These are phyloP conservation scores for Neoarthrinium moseri DNA, from an alignment of 2,329 filamentous ascomycete genomes.

Conservation along the genomic window DNA sequence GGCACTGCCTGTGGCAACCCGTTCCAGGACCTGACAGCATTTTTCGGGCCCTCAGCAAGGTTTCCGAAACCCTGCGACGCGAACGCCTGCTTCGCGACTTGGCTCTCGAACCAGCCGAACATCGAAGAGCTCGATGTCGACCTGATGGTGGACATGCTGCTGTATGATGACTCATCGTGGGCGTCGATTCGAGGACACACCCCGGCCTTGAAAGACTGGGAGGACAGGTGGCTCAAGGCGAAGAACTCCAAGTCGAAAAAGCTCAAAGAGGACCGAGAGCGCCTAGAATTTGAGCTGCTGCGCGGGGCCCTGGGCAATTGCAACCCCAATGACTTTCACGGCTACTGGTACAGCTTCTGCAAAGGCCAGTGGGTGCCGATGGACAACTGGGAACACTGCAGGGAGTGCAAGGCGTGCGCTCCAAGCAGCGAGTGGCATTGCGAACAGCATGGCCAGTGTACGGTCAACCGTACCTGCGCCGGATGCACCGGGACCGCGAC, in stretches of 20 bases:
- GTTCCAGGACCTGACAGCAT: constrained; percentile 29
- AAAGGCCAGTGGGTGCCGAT: constrained; percentile 26
- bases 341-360: constrained; percentile 32
- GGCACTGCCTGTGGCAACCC: constrained; percentile 29
- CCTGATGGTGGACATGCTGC: constrained; percentile 31
- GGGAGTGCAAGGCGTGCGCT: constrained; percentile 28
- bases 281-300: constrained; percentile 31
- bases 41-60: constrained; percentile 26
- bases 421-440: constrained; percentile 30
- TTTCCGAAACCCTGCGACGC: constrained; percentile 29
- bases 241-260: constrained; percentile 28
- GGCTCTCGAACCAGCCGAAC: constrained; percentile 31
- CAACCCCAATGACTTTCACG: constrained; percentile 28
- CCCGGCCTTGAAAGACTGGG: constrained; percentile 28
- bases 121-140: constrained; percentile 31
- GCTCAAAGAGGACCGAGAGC: constrained; percentile 26
- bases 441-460: constrained; percentile 29
- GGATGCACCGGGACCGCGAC: constrained; percentile 20
- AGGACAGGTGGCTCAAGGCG: constrained; percentile 28
- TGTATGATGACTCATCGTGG: constrained; percentile 32
- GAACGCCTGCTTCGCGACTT: constrained; percentile 31
- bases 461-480: constrained; percentile 25
- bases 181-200: constrained; percentile 23
- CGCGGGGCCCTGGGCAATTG: constrained; percentile 29
- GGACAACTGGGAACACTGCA: constrained; percentile 28